These are phyloP conservation scores for Plantago elongata DNA, from an alignment of 257 asterid species.

Conservation along the genomic window DNA sequence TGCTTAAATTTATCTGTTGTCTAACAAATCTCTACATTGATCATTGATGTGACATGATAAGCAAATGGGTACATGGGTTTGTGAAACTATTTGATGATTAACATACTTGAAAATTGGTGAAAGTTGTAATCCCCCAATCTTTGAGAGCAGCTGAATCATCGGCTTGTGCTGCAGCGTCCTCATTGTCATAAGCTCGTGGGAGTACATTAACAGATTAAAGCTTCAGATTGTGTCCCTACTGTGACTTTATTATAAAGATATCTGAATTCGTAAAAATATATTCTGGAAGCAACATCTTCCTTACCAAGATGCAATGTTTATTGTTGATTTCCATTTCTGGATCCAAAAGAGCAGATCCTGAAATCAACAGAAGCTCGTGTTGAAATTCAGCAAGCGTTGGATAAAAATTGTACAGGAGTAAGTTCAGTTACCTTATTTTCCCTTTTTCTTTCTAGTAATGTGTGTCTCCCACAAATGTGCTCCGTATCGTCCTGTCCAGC, in stretches of 20 bases:
- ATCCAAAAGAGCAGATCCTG: conserved; percentile 11
- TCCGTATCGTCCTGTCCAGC: conserved; percentile 44
- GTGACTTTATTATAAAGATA: not conserved
- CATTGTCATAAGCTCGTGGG: conserved; percentile 48
- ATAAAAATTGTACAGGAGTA: not conserved
- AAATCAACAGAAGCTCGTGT: conserved; percentile 6
- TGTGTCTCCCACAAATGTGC: conserved; percentile 52
- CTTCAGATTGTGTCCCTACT: not conserved
- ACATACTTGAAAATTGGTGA: conserved; percentile 49
- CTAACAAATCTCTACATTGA: conserved; percentile 11
- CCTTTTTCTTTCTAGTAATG: conserved; percentile 22
- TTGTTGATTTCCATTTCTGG: conserved; percentile 1
- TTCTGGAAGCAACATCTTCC: conserved; percentile 7
- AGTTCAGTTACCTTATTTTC: conserved; percentile 20
- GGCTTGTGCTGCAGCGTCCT: conserved; percentile 57
- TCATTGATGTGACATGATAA: conserved; percentile 9
- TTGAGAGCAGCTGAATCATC: conserved; percentile 53
- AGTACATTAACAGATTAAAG: no score
- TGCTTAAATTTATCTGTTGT: conserved; percentile 44
- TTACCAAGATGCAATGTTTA: conserved; percentile 53
- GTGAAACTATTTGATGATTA: not conserved
- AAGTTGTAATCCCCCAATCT: conserved; percentile 50
- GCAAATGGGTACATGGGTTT: not conserved
- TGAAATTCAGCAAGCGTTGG: conserved; percentile 3
- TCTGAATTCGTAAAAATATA: conserved; percentile 9